These are phyloP conservation scores for Zangia roseola DNA, from an alignment of 768 basidiomycete genomes.

Conservation along the genomic window DNA sequence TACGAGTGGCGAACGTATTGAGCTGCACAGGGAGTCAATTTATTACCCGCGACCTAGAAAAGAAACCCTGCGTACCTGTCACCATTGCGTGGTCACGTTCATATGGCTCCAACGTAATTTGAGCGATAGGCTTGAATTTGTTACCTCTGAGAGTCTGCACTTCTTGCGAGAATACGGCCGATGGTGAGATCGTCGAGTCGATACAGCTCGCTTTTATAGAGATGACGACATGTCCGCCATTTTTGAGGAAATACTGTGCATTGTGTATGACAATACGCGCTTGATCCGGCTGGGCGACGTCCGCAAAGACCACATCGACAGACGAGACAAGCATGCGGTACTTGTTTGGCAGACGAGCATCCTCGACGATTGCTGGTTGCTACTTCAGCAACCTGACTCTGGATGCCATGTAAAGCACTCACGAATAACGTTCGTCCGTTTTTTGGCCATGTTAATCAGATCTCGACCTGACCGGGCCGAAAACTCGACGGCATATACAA, in stretches of 20 bases:
- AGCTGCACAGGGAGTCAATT: slow-evolving; percentile 29
- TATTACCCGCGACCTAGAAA: background rate
- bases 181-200: slow-evolving; percentile 91
- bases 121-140: slow-evolving; percentile 92
- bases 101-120: slow-evolving; percentile 93
- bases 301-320: slow-evolving; percentile 97
- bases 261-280: slow-evolving; percentile 94
- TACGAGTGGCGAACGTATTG: slow-evolving; percentile 47
- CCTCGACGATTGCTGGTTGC: slow-evolving; percentile 85
- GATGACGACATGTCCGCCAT: slow-evolving; percentile 88
- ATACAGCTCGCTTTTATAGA: slow-evolving; percentile 99
- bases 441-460: slow-evolving; percentile 98
- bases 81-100: slow-evolving; percentile 93
- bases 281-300: slow-evolving; percentile 98
- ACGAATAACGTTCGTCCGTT: slow-evolving; percentile 99
- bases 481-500: slow-evolving; percentile 98
- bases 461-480: slow-evolving; percentile 96
- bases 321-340: slow-evolving; percentile 96
- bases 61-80: slow-evolving; percentile 49
- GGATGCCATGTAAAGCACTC: slow-evolving; percentile 31
- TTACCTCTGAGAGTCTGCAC: slow-evolving; percentile 74
- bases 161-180: slow-evolving; percentile 86
- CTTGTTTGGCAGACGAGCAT: slow-evolving; percentile 93
- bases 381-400: slow-evolving; percentile 1
- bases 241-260: slow-evolving; percentile 94